Conservation (phyloP, 2,329 filamentous ascomycete species). For the Hymenoscyphus fructigenus region DNA sequence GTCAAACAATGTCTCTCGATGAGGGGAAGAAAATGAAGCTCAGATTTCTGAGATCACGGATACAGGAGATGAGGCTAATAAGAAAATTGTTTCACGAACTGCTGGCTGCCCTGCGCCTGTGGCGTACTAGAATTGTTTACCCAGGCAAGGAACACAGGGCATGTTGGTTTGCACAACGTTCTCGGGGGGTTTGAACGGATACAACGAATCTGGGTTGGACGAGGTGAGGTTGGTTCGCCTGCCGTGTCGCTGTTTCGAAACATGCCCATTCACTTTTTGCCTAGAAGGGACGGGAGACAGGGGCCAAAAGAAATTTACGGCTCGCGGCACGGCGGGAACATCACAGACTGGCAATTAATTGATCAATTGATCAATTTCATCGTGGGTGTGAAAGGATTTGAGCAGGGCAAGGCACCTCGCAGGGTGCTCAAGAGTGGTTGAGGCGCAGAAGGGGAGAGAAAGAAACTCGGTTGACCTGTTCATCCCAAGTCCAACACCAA, state of each 20-base stretch:
- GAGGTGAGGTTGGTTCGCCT: neutral
- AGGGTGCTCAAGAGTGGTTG: neutral
- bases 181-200: neutral
- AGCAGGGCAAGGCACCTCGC: neutral
- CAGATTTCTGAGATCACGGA: neutral
- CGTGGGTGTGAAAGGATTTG: neutral
- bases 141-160: neutral
- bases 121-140: neutral
- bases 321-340: neutral
- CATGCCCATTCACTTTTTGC: neutral
- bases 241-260: constrained; percentile 3
- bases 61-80: constrained; percentile 3
- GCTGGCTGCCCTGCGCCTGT: neutral
- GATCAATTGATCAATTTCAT: neutral
- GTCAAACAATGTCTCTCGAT: neutral
- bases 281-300: neutral
- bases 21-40: neutral
- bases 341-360: neutral
- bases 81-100: constrained; percentile 5
- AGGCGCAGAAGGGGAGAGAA: neutral
- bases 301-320: neutral
- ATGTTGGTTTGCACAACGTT: neutral
- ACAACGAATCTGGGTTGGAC: neutral
- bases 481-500: neutral
- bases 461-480: neutral